phyloP scores from a whole-genome alignment of 2,329 filamentous ascomycete species.

The Cladophialophora immunda region DNA sequence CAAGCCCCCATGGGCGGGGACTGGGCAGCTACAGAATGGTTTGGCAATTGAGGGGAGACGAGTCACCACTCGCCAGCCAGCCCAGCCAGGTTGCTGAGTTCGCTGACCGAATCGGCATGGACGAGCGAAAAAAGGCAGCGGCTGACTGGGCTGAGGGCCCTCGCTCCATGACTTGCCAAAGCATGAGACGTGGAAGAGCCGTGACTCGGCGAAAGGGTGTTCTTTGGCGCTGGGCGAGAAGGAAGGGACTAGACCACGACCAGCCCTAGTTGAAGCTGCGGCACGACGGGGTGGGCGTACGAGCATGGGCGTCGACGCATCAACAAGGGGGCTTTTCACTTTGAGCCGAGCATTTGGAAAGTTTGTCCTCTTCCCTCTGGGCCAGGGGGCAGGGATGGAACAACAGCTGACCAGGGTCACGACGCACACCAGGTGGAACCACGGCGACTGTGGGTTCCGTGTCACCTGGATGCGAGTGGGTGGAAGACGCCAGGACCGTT shows the following conservation, averaged over 20 bases:
- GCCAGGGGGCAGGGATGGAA: conserved; percentile 30
- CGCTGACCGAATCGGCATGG: conserved; percentile 15
- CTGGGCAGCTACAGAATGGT: not conserved
- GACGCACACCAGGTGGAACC: conserved; percentile 26
- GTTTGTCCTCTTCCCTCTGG: conserved; percentile 16
- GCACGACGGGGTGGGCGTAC: not conserved
- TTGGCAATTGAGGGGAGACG: conserved; percentile 1
- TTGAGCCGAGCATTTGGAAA: conserved; percentile 12
- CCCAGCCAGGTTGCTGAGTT: not conserved
- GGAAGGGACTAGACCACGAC: not conserved
- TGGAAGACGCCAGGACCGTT: conserved; percentile 3
- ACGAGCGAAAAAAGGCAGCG: conserved; percentile 15
- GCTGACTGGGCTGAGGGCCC: conserved; percentile 21
- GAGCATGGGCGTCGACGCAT: conserved; percentile 4
- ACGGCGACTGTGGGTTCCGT: conserved; percentile 36
- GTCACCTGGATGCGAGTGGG: conserved; percentile 24
- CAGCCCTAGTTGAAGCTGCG: not conserved
- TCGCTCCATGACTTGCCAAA: not conserved
- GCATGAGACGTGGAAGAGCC: conserved; percentile 9
- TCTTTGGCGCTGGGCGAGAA: conserved; percentile 8
- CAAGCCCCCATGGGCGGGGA: not conserved
- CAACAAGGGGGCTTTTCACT: conserved; percentile 8
- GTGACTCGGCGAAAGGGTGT: conserved; percentile 17
- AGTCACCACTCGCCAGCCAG: not conserved
- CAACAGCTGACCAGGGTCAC: conserved; percentile 33